phyloP scores from a whole-genome alignment of 257 asterid genomes.

The Avicennia marina region DNA sequence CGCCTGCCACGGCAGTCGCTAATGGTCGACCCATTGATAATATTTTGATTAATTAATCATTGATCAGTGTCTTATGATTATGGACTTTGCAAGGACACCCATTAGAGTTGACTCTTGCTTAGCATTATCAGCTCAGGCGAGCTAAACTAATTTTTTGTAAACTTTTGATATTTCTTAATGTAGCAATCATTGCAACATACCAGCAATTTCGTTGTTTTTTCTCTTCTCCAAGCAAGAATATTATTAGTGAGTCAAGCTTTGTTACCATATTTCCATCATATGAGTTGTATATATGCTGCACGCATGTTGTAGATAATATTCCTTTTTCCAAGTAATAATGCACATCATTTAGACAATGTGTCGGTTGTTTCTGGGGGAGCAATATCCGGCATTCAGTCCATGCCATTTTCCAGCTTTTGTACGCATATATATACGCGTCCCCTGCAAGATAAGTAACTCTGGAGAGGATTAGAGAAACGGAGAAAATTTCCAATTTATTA shows the following conservation, averaged over 20 bases:
- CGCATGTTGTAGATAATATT: background rate
- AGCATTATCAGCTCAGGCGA: constrained; percentile 38
- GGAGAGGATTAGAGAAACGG: too few species aligned
- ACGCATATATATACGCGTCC: too few species aligned
- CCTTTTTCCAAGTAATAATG: background rate
- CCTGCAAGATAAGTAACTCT: too few species aligned
- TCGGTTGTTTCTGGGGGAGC: constrained; percentile 13
- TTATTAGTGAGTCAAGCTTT: background rate
- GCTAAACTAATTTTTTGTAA: too few species aligned
- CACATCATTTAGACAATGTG: background rate
- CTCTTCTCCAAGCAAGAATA: background rate
- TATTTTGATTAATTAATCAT: constrained; percentile 51
- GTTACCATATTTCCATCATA: constrained; percentile 12
- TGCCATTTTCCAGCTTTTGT: too few species aligned
- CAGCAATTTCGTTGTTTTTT: background rate
- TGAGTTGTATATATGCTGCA: constrained; percentile 12
- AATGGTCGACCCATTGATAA: constrained; percentile 38
- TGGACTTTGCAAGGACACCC: constrained; percentile 28
- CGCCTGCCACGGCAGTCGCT: constrained; percentile 42
- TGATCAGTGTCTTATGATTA: constrained; percentile 47
- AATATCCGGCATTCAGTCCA: too few species aligned
- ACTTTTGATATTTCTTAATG: constrained; percentile 17
- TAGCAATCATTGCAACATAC: constrained; percentile 26
- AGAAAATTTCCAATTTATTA: too few species aligned
- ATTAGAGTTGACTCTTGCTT: constrained; percentile 49